These are phyloP conservation scores for Magnusiomyces tetraspermus DNA, from an alignment of 1,139 yeast genomes.

Conservation along the genomic window DNA sequence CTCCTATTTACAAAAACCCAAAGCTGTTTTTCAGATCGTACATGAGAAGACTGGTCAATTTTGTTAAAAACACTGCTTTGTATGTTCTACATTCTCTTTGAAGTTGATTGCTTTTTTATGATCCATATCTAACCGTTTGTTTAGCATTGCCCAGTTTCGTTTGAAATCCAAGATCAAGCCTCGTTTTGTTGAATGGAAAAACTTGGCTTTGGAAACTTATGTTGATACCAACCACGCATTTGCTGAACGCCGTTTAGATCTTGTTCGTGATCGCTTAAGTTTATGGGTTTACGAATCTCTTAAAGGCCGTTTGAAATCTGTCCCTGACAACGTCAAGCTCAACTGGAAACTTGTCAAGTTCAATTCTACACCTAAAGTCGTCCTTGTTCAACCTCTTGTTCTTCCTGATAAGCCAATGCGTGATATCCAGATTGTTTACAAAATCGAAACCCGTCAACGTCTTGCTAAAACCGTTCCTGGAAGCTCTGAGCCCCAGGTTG, in stretches of 20 bases:
- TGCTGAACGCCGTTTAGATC: slow-evolving; percentile 41
- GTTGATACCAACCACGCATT: slow-evolving; percentile 60
- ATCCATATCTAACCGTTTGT: no score
- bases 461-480: slow-evolving; percentile 39
- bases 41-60: slow-evolving; percentile 43
- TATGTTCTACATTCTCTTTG: slow-evolving; percentile 6
- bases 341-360: slow-evolving; percentile 72
- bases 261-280: slow-evolving; percentile 40
- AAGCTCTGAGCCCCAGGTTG: slow-evolving; percentile 33
- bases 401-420: slow-evolving; percentile 50
- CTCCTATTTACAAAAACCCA: slow-evolving; percentile 38
- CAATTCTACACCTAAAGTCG: slow-evolving; percentile 60
- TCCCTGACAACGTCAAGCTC: slow-evolving; percentile 53
- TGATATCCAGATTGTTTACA: slow-evolving; percentile 66
- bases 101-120: no score
- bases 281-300: slow-evolving; percentile 57
- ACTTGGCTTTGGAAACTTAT: slow-evolving; percentile 57
- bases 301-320: slow-evolving; percentile 39
- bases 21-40: slow-evolving; percentile 33
- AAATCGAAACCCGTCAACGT: slow-evolving; percentile 64
- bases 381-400: slow-evolving; percentile 61
- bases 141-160: slow-evolving; percentile 52
- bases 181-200: slow-evolving; percentile 61
- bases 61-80: slow-evolving; percentile 51
- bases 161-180: slow-evolving; percentile 57